Evolutionary conservation across 2,329 filamentous ascomycete species (phyloP).

Genomic region (Sclerotiophoma versabilis): DNA sequence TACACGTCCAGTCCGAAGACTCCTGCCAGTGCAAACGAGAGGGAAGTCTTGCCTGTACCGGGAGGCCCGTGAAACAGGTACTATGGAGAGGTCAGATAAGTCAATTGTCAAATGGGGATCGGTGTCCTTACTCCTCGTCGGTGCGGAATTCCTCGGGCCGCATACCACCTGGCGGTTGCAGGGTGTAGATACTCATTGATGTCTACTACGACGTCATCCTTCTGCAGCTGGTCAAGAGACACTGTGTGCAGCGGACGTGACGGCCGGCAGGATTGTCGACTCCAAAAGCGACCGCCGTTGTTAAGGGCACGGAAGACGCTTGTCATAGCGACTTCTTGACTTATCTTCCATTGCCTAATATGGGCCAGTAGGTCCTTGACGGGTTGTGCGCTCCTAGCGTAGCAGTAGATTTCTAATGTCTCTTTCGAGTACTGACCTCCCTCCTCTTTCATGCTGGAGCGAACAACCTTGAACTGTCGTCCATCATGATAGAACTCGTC

Average conservation of each 20-base stretch:
- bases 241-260: constrained; percentile 77
- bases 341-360: constrained; percentile 54
- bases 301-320: constrained; percentile 54
- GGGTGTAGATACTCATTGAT: constrained; percentile 82
- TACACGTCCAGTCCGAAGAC: constrained; percentile 57
- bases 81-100: neutral
- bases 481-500: constrained; percentile 55
- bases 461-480: constrained; percentile 49
- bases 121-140: constrained; percentile 64
- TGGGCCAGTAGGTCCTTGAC: constrained; percentile 56
- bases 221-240: constrained; percentile 72
- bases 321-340: constrained; percentile 53
- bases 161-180: constrained; percentile 76
- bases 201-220: constrained; percentile 70
- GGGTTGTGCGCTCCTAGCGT: constrained; percentile 56
- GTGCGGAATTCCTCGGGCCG: constrained; percentile 83
- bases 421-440: constrained; percentile 46
- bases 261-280: constrained; percentile 60
- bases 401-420: constrained; percentile 55
- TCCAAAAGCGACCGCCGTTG: constrained; percentile 46
- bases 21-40: constrained; percentile 52
- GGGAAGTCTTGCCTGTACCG: constrained; percentile 74
- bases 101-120: neutral
- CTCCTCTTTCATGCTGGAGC: constrained; percentile 46
- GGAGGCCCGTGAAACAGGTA: constrained; percentile 84